Conservation (phyloP, 1,284 basidiomycete genomes). For the Spongispora temasekensis region DNA sequence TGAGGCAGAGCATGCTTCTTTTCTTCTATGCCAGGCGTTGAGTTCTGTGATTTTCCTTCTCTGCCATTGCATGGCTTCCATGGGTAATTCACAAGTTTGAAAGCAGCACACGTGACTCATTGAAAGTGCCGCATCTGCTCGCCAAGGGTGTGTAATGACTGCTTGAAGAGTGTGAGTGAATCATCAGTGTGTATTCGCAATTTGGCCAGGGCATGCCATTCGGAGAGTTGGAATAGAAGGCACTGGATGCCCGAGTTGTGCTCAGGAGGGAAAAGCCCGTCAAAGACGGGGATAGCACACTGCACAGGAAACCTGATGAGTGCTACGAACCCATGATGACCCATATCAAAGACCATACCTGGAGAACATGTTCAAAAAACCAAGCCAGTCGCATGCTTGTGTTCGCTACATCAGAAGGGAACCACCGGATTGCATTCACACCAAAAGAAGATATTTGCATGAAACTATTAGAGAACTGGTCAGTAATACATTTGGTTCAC, state of each 20-base stretch:
- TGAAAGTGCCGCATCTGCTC: background rate
- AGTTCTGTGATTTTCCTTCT: background rate
- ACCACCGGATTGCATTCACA: background rate
- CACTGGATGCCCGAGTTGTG: background rate
- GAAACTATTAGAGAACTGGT: background rate
- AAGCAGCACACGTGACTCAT: background rate
- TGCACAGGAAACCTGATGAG: background rate
- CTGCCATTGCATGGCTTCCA: background rate
- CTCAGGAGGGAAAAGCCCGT: background rate
- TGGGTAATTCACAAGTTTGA: background rate
- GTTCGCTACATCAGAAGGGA: background rate
- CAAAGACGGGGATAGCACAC: background rate
- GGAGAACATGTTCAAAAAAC: background rate
- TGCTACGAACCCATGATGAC: background rate
- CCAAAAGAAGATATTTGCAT: background rate
- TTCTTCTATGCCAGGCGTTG: background rate
- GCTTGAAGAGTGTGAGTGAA: background rate
- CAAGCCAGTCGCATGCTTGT: background rate
- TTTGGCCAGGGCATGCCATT: background rate
- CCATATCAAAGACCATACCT: background rate
- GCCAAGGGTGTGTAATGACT: background rate
- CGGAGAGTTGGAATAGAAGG: background rate
- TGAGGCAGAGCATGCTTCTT: background rate
- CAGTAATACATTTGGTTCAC: no score
- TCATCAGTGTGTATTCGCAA: background rate